These are phyloP conservation scores for Pulveroboletus ravenelii DNA, from an alignment of 768 basidiomycete species.

Conservation along the genomic window DNA sequence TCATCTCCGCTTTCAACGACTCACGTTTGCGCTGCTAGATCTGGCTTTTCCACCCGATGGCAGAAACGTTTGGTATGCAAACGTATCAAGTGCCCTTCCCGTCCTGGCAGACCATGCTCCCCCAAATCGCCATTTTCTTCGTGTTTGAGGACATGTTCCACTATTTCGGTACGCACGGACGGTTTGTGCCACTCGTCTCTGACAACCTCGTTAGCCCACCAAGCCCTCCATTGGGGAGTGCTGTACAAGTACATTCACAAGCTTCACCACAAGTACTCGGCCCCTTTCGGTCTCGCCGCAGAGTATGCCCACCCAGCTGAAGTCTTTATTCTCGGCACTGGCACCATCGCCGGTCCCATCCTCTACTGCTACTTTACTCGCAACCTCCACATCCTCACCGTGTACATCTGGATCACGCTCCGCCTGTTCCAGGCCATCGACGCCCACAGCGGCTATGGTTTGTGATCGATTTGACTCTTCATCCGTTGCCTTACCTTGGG, in stretches of 20 bases:
- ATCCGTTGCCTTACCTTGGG: background rate
- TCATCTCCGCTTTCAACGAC: background rate
- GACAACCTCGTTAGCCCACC: slow-evolving; percentile 58
- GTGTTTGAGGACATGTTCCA: slow-evolving; percentile 96
- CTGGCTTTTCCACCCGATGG: slow-evolving; percentile 87
- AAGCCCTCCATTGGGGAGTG: slow-evolving; percentile 76
- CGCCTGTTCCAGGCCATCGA: slow-evolving; percentile 97
- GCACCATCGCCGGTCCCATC: slow-evolving; percentile 85
- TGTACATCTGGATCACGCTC: slow-evolving; percentile 91
- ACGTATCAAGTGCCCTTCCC: slow-evolving; percentile 96
- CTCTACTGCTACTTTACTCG: slow-evolving; percentile 75
- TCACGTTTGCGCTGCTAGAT: slow-evolving; percentile 50
- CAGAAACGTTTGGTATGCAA: slow-evolving; percentile 80
- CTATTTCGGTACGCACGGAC: slow-evolving; percentile 57
- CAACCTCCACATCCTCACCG: slow-evolving; percentile 82
- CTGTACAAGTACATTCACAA: slow-evolving; percentile 95
- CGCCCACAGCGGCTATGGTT: slow-evolving; percentile 93
- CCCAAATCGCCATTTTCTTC: slow-evolving; percentile 85
- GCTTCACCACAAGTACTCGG: slow-evolving; percentile 95
- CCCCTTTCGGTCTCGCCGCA: slow-evolving; percentile 95
- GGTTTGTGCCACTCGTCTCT: background rate
- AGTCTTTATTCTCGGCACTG: slow-evolving; percentile 89
- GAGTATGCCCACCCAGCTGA: slow-evolving; percentile 98
- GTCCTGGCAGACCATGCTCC: slow-evolving; percentile 56
- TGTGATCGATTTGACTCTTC: slow-evolving; percentile 21